A percentile compares a stretch with the other conserved stretches of the same genome.
phyloP scores from a whole-genome alignment of 768 basidiomycete species.

The Pisolithus sp. region DNA sequence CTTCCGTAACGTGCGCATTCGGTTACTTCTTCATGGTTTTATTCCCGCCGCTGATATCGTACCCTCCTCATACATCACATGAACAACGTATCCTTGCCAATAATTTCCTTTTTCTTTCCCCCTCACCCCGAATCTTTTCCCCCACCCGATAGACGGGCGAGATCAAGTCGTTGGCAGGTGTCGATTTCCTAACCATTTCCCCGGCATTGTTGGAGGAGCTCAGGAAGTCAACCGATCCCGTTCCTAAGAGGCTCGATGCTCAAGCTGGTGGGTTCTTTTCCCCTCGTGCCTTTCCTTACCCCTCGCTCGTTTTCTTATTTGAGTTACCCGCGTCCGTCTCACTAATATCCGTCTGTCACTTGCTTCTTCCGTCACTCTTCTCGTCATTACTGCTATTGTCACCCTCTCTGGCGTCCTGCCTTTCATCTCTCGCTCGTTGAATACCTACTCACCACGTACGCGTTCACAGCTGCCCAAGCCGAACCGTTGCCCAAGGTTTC shows the following conservation, averaged over 20 bases:
- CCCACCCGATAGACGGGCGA: constrained; percentile 58
- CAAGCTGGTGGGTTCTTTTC: constrained; percentile 41
- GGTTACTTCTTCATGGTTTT: neutral
- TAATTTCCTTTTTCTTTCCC: constrained; percentile 1
- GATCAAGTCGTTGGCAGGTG: constrained; percentile 91
- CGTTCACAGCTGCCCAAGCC: constrained; percentile 40
- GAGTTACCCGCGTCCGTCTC: neutral
- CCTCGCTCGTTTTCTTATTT: too few species aligned
- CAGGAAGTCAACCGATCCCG: constrained; percentile 65
- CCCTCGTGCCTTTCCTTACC: too few species aligned
- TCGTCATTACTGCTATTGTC: neutral
- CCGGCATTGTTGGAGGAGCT: constrained; percentile 90
- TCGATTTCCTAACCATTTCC: constrained; percentile 96
- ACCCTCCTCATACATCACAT: too few species aligned
- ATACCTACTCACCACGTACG: neutral
- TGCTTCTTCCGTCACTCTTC: too few species aligned
- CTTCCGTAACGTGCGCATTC: constrained; percentile 84
- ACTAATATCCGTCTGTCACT: neutral
- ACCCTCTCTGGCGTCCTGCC: neutral
- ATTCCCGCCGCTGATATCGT: constrained; percentile 1
- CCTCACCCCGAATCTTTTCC: neutral
- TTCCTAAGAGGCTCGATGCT: constrained; percentile 82
- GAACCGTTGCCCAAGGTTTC: constrained; percentile 71
- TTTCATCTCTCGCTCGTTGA: neutral
- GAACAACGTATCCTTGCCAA: too few species aligned